Evolutionary conservation across 1,284 basidiomycete species (phyloP).

Genomic region (Agroathelia rolfsii): DNA sequence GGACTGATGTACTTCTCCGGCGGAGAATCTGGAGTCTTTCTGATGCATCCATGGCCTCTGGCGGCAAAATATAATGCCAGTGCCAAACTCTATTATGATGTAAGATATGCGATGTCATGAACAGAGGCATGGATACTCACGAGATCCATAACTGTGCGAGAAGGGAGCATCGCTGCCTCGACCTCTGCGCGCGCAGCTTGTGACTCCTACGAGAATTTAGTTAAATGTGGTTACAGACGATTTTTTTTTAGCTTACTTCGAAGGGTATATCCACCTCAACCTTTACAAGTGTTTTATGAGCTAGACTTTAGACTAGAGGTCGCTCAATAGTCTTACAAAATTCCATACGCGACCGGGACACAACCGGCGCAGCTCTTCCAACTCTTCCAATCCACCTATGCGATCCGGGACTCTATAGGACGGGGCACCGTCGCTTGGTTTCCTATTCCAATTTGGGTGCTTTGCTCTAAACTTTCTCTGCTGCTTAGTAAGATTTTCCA

Average conservation of each 20-base stretch:
- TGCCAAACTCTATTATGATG: slow-evolving; percentile 65
- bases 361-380: slow-evolving; percentile 64
- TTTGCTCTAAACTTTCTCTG: slow-evolving; percentile 9
- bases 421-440: slow-evolving; percentile 14
- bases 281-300: slow-evolving; percentile 22
- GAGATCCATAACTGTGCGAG: slow-evolving; percentile 85
- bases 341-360: slow-evolving; percentile 80
- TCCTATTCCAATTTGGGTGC: slow-evolving; percentile 13
- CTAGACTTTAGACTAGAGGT: not conserved
- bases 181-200: slow-evolving; percentile 45
- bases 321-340: slow-evolving; percentile 49
- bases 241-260: too few relatives aligned
- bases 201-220: slow-evolving; percentile 43
- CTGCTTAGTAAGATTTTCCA: slow-evolving; percentile 3
- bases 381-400: slow-evolving; percentile 66
- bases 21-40: slow-evolving; percentile 24
- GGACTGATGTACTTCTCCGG: slow-evolving; percentile 52
- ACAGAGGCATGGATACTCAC: slow-evolving; percentile 31
- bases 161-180: slow-evolving; percentile 73
- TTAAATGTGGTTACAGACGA: slow-evolving; percentile 7
- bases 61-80: slow-evolving; percentile 92
- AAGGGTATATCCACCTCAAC: slow-evolving; percentile 83
- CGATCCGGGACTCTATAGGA: slow-evolving; percentile 80
- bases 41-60: slow-evolving; percentile 57
- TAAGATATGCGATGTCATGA: slow-evolving; percentile 2